A percentile compares a stretch with the other conserved stretches of the same genome.
phyloP scores from a whole-genome alignment of 2,329 filamentous ascomycete genomes.

The Cytospora piceae region DNA sequence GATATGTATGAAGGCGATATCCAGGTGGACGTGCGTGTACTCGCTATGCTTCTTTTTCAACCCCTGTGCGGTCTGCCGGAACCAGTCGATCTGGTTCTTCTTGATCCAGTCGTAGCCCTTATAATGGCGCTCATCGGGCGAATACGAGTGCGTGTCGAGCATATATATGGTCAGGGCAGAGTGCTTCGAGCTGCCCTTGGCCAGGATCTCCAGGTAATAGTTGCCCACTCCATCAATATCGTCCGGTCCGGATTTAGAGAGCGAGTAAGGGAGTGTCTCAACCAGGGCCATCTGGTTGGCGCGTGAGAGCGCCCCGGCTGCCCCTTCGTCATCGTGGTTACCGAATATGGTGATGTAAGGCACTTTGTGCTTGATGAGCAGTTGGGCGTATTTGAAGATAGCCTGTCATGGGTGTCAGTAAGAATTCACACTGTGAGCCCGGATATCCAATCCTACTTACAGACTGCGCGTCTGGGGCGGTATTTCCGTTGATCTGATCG shows the following conservation, averaged over 20 bases:
- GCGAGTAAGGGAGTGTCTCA: conserved; percentile 83
- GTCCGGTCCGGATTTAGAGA: conserved; percentile 81
- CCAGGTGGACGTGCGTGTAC: conserved; percentile 91
- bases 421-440: neutral
- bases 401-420: conserved; percentile 54
- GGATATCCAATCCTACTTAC: conserved; percentile 48
- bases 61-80: conserved; percentile 73
- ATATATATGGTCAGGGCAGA: conserved; percentile 94
- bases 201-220: conserved; percentile 89
- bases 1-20: conserved; percentile 97
- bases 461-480: conserved; percentile 86
- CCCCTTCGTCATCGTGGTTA: conserved; percentile 92
- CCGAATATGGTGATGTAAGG: conserved; percentile 94
- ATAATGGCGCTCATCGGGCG: conserved; percentile 84
- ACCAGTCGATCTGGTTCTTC: conserved; percentile 92
- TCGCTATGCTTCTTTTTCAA: conserved; percentile 78
- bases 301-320: conserved; percentile 60
- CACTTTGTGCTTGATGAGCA: conserved; percentile 84
- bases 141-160: conserved; percentile 90
- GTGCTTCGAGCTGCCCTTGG: conserved; percentile 77
- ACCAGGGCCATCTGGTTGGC: conserved; percentile 82
- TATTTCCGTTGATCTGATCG: conserved; percentile 94
- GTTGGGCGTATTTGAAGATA: conserved; percentile 88
- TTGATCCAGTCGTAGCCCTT: conserved; percentile 99
- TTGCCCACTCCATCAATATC: conserved; percentile 91